Conservation (phyloP, 2,329 filamentous ascomycete genomes). For the Pseudogymnoascus sp. region DNA sequence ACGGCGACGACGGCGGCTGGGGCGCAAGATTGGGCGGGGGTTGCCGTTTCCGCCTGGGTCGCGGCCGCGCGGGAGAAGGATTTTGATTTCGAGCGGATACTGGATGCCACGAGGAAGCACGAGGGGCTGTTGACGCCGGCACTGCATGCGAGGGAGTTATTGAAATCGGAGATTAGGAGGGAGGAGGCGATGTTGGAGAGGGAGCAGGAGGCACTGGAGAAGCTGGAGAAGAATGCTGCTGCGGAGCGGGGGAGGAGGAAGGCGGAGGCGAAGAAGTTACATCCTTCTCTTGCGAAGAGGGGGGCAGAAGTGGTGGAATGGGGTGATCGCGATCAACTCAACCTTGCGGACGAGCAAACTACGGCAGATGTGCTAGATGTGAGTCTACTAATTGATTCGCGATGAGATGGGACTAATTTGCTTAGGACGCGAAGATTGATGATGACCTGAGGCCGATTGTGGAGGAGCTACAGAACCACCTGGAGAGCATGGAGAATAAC, state of each 20-base stretch:
- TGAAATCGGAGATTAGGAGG: slow-evolving; percentile 50
- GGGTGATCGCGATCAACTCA: slow-evolving; percentile 17
- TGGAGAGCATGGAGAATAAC: slow-evolving; percentile 29
- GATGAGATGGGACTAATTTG: neutral
- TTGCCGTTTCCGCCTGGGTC: slow-evolving; percentile 59
- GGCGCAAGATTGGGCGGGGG: slow-evolving; percentile 50
- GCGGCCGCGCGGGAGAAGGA: slow-evolving; percentile 46
- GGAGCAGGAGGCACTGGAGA: slow-evolving; percentile 46
- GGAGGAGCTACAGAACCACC: slow-evolving; percentile 25
- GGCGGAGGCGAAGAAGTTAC: slow-evolving; percentile 32
- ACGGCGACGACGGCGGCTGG: slow-evolving; percentile 49
- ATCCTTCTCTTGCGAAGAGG: slow-evolving; percentile 22
- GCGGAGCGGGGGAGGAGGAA: slow-evolving; percentile 47
- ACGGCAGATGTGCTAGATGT: neutral
- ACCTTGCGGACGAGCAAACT: neutral
- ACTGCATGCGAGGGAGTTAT: slow-evolving; percentile 55
- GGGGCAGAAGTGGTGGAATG: slow-evolving; percentile 18
- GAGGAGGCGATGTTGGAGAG: slow-evolving; percentile 50
- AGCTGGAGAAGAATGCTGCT: slow-evolving; percentile 50
- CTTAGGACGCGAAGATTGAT: slow-evolving; percentile 18
- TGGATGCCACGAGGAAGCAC: slow-evolving; percentile 50
- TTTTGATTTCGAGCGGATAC: slow-evolving; percentile 59
- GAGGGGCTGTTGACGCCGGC: slow-evolving; percentile 56
- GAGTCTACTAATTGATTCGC: neutral
- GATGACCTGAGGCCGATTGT: slow-evolving; percentile 24